Evolutionary conservation across 139 green algal species (phyloP).

Genomic region (Chlorella sp.): DNA sequence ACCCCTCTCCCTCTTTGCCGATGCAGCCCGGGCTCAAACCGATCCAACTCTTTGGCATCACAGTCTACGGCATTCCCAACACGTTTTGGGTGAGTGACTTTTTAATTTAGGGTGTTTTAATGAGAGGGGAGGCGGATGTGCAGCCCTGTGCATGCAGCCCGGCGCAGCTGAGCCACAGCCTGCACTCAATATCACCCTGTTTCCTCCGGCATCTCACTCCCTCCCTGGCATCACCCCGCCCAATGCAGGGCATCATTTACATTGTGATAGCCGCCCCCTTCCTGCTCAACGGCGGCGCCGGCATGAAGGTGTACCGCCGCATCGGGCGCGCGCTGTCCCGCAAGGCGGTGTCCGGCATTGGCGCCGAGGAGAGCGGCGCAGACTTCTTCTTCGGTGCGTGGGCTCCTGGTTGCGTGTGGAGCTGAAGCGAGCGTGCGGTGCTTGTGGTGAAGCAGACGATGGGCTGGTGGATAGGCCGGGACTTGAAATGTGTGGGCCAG

Average conservation of each 20-base stretch:
- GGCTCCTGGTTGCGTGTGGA: too few relatives aligned
- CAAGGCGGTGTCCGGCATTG: neutral
- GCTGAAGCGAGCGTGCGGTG: too few relatives aligned
- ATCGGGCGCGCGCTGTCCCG: too few relatives aligned
- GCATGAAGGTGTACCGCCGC: conserved; percentile 25
- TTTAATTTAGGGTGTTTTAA: too few relatives aligned
- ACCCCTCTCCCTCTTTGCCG: too few relatives aligned
- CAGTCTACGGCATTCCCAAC: conserved; percentile 25
- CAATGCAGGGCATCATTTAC: conserved; percentile 54
- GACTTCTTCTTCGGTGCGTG: conserved; percentile 25
- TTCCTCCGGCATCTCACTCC: too few relatives aligned
- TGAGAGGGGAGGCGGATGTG: neutral
- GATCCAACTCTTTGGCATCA: conserved; percentile 46
- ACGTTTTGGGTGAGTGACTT: too few relatives aligned
- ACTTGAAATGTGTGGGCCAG: too few relatives aligned
- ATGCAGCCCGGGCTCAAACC: neutral
- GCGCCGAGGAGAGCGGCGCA: neutral
- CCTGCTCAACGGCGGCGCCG: conserved; percentile 37
- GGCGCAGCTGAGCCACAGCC: neutral
- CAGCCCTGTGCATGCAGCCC: neutral
- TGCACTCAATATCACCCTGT: neutral
- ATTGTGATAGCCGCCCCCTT: conserved; percentile 45
- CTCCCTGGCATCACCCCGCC: conserved; percentile 13
- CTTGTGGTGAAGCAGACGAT: too few relatives aligned
- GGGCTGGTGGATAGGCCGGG: too few relatives aligned